Evolutionary conservation across 371 early-diverging fungal species (phyloP), one percentile per base, ranked within the genome.

Genomic region (Actinomortierella wolfii): DNA sequence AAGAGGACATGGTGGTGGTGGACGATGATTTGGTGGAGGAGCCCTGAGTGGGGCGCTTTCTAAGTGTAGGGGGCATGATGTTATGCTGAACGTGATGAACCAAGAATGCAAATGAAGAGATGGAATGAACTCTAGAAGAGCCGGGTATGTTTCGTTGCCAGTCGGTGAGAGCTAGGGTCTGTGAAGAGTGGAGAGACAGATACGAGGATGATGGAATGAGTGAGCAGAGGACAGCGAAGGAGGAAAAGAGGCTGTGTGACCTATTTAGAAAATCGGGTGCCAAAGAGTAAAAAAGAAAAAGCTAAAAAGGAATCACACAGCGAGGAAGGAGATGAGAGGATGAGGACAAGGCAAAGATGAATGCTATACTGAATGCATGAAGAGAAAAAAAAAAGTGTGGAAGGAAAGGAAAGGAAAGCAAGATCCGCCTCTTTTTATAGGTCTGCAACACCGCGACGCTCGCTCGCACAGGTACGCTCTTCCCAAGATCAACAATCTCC

Each of bases 41-140:
- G 42, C 60, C 60, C 54, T 54, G 66, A 56, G 29, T 51, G 23
- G 56, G 57, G 54, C 74, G 40, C 29, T 73, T 67, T 39, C 74
- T 67, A 45, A 73, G 56, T 7, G 74, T 24, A 8, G 63, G 59
- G 21, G 67, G 56, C 73, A 73, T 73, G 39, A 21, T 46, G 29
- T 50, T 18, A 29, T 52, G 24, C 18, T 43, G 23, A 51, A 34
- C 55, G 55, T 59, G 47, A 29, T 40, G 6, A n/a, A 20, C 15
- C 26, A 14, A 21, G n/a, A n/a, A 21, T 5, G 20, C 24, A 25
- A 46, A 41, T 18, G 21, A 47, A 18, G 18, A 21, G 21, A 18
- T 9, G 2, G 3, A 13, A 44, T 20, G 47, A 20, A 47, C 3
- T 15, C 15, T 24, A 3, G 21, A 3, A 1, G 47, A 3, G 47